phyloP scores from a whole-genome alignment of 1,139 yeast genomes.

The Taphrina flavorubra region DNA sequence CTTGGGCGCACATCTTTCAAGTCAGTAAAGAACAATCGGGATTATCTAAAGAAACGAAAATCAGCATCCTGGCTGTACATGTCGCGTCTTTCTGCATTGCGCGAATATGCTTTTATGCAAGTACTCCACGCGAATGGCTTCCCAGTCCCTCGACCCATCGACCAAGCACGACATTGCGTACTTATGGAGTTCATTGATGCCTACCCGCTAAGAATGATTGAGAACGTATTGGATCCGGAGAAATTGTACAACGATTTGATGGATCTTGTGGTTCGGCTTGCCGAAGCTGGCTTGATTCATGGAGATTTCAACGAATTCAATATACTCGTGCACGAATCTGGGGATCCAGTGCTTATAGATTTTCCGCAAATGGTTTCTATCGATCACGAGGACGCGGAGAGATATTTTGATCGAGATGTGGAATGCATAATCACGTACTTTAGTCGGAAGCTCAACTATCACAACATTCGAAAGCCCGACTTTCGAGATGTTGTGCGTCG shows the following conservation, averaged over 20 bases:
- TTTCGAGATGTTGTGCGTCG: slow-evolving; percentile 76
- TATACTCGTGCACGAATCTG: slow-evolving; percentile 70
- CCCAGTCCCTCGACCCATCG: slow-evolving; percentile 85
- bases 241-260: slow-evolving; percentile 80
- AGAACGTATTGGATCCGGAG: slow-evolving; percentile 58
- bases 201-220: slow-evolving; percentile 61
- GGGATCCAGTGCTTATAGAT: slow-evolving; percentile 80
- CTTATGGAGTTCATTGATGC: slow-evolving; percentile 92
- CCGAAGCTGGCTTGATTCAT: slow-evolving; percentile 87
- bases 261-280: slow-evolving; percentile 82
- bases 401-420: slow-evolving; percentile 88
- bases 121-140: slow-evolving; percentile 76
- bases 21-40: slow-evolving; percentile 91
- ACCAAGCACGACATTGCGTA: slow-evolving; percentile 87
- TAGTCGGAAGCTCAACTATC: slow-evolving; percentile 74
- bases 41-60: slow-evolving; percentile 74
- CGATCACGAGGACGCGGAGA: slow-evolving; percentile 85
- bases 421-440: slow-evolving; percentile 85
- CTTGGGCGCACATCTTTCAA: slow-evolving; percentile 91
- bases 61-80: slow-evolving; percentile 89
- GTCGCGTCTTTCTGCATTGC: slow-evolving; percentile 86
- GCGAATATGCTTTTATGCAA: slow-evolving; percentile 87
- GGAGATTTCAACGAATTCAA: slow-evolving; percentile 98
- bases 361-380: slow-evolving; percentile 97
- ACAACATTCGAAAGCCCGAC: slow-evolving; percentile 79